Evolutionary conservation across 2,329 filamentous ascomycete genomes (phyloP).

Genomic region (Ceratocystis cacaofunesta): DNA sequence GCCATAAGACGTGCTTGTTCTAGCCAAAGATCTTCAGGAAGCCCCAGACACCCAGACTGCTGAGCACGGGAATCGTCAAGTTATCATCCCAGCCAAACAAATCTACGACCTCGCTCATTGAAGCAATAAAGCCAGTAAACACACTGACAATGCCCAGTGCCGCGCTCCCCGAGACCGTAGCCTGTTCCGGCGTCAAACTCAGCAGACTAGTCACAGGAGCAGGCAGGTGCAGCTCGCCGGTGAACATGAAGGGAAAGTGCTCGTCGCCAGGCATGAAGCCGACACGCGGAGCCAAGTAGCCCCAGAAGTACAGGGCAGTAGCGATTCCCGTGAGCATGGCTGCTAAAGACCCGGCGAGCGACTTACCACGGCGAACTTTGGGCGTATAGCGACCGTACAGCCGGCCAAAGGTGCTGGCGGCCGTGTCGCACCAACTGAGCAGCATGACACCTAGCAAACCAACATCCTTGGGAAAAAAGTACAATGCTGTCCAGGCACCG

Average conservation of each 20-base stretch:
- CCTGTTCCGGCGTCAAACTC: slow-evolving; percentile 43
- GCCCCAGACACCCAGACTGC: slow-evolving; percentile 74
- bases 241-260: slow-evolving; percentile 63
- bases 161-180: slow-evolving; percentile 50
- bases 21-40: slow-evolving; percentile 78
- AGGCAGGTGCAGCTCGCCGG: slow-evolving; percentile 59
- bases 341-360: slow-evolving; percentile 72
- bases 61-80: slow-evolving; percentile 85
- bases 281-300: slow-evolving; percentile 57
- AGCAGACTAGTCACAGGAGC: slow-evolving; percentile 40
- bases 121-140: slow-evolving; percentile 77
- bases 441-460: slow-evolving; percentile 79
- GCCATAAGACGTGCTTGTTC: slow-evolving; percentile 13
- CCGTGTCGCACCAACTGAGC: slow-evolving; percentile 95
- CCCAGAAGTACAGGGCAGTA: slow-evolving; percentile 79
- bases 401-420: slow-evolving; percentile 84
- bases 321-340: slow-evolving; percentile 71
- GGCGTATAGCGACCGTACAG: slow-evolving; percentile 82
- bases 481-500: slow-evolving; percentile 73
- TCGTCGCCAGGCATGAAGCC: slow-evolving; percentile 56
- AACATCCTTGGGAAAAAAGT: slow-evolving; percentile 84
- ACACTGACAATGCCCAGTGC: slow-evolving; percentile 71
- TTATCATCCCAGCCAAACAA: slow-evolving; percentile 95
- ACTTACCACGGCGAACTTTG: slow-evolving; percentile 73
- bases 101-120: slow-evolving; percentile 79